Base-by-base conservation (phyloP, 305 asterid species). In the Fraxinus albicans region DNA sequence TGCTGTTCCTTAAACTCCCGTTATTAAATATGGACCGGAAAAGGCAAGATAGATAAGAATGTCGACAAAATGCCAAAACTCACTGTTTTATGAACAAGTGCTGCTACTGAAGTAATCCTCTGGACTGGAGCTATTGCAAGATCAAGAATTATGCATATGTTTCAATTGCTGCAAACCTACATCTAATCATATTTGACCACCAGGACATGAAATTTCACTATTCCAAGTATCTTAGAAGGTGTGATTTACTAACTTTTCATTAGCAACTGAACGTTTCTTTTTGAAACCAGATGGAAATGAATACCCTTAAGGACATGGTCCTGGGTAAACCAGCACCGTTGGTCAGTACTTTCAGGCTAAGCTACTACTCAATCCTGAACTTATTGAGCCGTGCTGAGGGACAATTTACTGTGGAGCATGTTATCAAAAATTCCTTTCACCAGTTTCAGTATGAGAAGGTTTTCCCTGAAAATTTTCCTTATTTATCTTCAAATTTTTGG, bases 371-470 rank as follows among this genome's bases (percentile, higher is more conserved):
- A 29, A 93, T 96, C 87, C 81, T 96, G 86, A 96, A 96, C 84
- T 90, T 96, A 85, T 89, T 96, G 98, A 96, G 97, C 87, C 98
- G 98, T 69, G 96, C 98, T 77, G 98, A 96, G 90, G 98, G 98
- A 70, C 99, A 95, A 88, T 93, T 96, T 88, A 93, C 97, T 50
- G 98, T 98, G 40, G 98, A 96, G 93, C 99, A 93, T 90, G 99
- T 96, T 84, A 96, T 96, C 87, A 91, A 85, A 86, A 84, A 96
- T 85, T 96, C 98, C 33, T 96, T 96, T 86, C 99, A 93, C 84
- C 99, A 96, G 88, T 96, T 94, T 88, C 99, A 96, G 90, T 89
- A 96, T 80, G 99, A 96, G 86, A 96, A 96, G 99, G 99, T 96
- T 87, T 86, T 79, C 77, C 86, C 81, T 58, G 44, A 69, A 23